Evolutionary conservation across 192 early-diverging fungal genomes (phyloP), one percentile per base, ranked within the genome.

Genomic region (Bifiguratus adelaidae): DNA sequence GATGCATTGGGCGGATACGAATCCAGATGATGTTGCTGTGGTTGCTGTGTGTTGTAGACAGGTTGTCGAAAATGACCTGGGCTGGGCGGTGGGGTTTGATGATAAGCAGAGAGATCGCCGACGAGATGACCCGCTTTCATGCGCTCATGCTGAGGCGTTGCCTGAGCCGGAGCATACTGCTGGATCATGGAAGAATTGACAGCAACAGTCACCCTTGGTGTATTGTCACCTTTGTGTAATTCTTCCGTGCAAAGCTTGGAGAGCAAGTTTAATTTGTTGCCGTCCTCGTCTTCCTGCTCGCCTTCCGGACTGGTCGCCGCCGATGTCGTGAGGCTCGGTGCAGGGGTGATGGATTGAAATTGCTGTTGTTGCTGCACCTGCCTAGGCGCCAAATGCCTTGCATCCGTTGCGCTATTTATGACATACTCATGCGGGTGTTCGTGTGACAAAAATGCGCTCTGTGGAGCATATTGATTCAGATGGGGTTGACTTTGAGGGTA

Each of bases 211-310:
- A n/a, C n/a, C n/a, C n/a, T n/a, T n/a, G n/a, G n/a, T n/a, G n/a
- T n/a, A n/a, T n/a, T n/a, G 20, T 60, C 52, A 19, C 44, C 49
- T 23, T 47, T 36, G 41, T 54, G 40, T 12, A 60, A 43, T 6
- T 53, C 58, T 22, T 37, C 58, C 20, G 46, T 60, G 33, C 58
- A 60, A 18, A 60, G 52, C 49, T 53, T 50, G 16, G 58, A 60
- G 21, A 60, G 37, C 25, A 60, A 48, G 21, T 28, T 54, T 18
- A 60, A 27, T 27, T 60, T 60, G 45, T 36, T 42, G 25, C 57
- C 57, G 41, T 60, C 57, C 20, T 60, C 57, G 27, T 51, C 55
- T 34, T 53, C 51, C 24, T 44, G 43, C 7, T 44, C 49, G 1
- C 29, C 32, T 20, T 47, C 35, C 9, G 22, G 15, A 24, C n/a